Evolutionary conservation across 1,284 basidiomycete species (phyloP), one percentile per base, ranked within the genome.

Genomic region (Heterobasidion irregulare): DNA sequence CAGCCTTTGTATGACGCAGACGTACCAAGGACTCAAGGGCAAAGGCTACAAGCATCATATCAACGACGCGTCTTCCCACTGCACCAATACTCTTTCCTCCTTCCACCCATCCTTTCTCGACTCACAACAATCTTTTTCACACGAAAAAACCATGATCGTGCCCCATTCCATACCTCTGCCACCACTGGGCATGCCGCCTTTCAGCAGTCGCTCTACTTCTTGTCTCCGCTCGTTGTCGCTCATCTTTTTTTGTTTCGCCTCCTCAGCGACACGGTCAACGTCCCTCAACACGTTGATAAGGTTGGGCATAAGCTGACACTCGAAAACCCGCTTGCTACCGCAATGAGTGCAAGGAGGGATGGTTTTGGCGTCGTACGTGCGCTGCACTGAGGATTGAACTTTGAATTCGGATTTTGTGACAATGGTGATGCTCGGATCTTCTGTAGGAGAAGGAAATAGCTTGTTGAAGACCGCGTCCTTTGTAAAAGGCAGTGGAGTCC

Each of bases 271-370:
- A 35, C 64, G 62, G 35, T 64, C 63, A 43, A 62, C 33, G 56
- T 54, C 53, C 55, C 75, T 73, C 35, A 91, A 73, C 7, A 89
- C 70, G 57, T 88, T 90, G 67, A 92, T 89, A 48, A 93, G 70
- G 66, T 92, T 91, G 1, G 90, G 90, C 89, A 92, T 92, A 44
- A 93, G 70, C 65, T 94, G 91, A 62, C 85, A 90, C 65, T 94
- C 92, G 67, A 92, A 94, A 8, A 84, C 75, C 10, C 89, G 78
- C 47, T 67, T 71, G 6, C 76, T 72, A 46, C 73, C 70, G 69
- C 91, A 94, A 18, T 69, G 62, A 1, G 79, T 72, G 65, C 91
- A 94, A 0, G 66, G 59, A 0, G 83, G 76, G 33, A 89, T 66
- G 47, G 73, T 63, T 1, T 72, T 61, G 8, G 75, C 66, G 56